A percentile compares a stretch with the other conserved stretches of the same genome.
Conservation (phyloP, 257 asterid genomes). For the Nicotiana paniculata region DNA sequence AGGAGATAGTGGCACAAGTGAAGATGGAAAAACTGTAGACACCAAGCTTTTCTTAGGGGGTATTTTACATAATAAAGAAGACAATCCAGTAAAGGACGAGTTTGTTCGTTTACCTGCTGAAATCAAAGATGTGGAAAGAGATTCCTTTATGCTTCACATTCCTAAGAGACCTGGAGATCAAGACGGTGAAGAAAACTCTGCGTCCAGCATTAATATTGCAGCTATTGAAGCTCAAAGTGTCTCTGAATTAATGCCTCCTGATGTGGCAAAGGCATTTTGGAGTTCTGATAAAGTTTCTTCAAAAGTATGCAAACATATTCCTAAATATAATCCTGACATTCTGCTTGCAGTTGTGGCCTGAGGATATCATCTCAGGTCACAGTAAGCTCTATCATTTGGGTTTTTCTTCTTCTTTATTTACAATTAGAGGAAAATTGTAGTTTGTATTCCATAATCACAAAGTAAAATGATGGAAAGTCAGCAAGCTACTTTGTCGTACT, state of each 20-base stretch:
- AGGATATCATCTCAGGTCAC: neutral
- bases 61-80: slow-evolving; percentile 75
- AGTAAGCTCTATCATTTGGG: neutral
- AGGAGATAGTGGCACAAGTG: slow-evolving; percentile 40
- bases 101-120: slow-evolving; percentile 75
- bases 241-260: slow-evolving; percentile 93
- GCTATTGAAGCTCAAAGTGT: slow-evolving; percentile 61
- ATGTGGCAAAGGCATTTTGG: slow-evolving; percentile 84
- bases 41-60: slow-evolving; percentile 85
- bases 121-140: slow-evolving; percentile 61
- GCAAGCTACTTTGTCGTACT: neutral
- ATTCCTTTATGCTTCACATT: slow-evolving; percentile 79
- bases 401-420: neutral
- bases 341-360: neutral
- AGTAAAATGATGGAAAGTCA: neutral
- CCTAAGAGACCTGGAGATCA: slow-evolving; percentile 50
- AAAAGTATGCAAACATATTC: slow-evolving; percentile 43
- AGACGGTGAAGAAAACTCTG: slow-evolving; percentile 40
- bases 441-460: neutral
- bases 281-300: slow-evolving; percentile 63
- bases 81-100: slow-evolving; percentile 59
- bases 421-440: neutral
- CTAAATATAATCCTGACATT: neutral
- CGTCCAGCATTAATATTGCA: slow-evolving; percentile 46
- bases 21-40: slow-evolving; percentile 56